Evolutionary conservation across 2,329 filamentous ascomycete species (phyloP), one percentile per base, ranked within the genome.

Genomic region (Claviceps sp.): DNA sequence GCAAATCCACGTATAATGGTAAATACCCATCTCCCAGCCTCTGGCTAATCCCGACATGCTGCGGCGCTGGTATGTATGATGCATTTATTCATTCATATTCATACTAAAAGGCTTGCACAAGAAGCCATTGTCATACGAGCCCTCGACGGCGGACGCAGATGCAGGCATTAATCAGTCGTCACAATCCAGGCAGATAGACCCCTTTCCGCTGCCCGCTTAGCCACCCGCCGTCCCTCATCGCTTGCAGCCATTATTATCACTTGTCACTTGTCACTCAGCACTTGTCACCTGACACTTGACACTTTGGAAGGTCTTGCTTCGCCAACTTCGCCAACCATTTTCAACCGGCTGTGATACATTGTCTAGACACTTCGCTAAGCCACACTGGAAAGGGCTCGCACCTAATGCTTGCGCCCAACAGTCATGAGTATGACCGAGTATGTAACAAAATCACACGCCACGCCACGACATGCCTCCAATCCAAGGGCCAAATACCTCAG

Each of bases 351-450:
- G 41, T 22, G n/a, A 42, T 49, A 11, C 47, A 42, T 39, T 53
- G 49, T 56, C 54, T 55, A 54, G 44, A 54, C 54, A 52, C 49
- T 52, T 56, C 48, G 52, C 50, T 52, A 54, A 49, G 50, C 53
- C 48, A 51, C 46, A 38, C 41, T 51, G 44, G 48, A 39, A 41
- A 19, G 26, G 46, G 30, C 41, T 48, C 22, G 17, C 47, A 16
- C 34, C 34, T 11, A 30, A 24, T 48, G 22, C 37, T 22, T 34
- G 13, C 8, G 24, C 24, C 24, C 24, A 22, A 39, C 2, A 5
- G 10, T 30, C 39, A 24, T 17, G 17, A 26, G 10, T 19, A 34
- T 37, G 39, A 24, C 39, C 24, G n/a, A 34, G 11, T 19, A 19
- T 19, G 17, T 43, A 22, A 26, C 10, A 48, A 39, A 48, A 22